Evolutionary conservation across 1,284 basidiomycete genomes (phyloP).

Genomic region (Golubevia pallescens): DNA sequence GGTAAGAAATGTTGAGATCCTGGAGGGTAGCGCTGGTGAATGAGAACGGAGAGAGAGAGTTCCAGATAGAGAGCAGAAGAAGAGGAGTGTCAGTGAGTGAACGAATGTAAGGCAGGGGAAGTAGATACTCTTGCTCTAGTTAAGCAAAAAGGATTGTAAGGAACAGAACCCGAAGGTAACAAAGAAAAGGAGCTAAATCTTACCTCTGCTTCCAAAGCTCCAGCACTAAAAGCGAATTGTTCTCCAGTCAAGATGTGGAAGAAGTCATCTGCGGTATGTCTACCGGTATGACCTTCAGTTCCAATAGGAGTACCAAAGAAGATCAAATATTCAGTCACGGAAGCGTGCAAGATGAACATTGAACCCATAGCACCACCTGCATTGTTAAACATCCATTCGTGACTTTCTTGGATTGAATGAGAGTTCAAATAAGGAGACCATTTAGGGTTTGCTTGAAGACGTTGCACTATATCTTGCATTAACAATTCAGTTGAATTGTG

Average conservation of each 20-base stretch:
- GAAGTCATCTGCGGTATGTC: slow-evolving; percentile 96
- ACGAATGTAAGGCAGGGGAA: background rate
- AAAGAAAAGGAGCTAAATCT: slow-evolving; percentile 15
- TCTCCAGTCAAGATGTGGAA: slow-evolving; percentile 93
- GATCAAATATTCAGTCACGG: slow-evolving; percentile 68
- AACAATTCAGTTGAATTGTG: slow-evolving; percentile 46
- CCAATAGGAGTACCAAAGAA: slow-evolving; percentile 95
- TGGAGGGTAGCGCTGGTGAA: slow-evolving; percentile 71
- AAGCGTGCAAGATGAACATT: slow-evolving; percentile 96
- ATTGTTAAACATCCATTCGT: slow-evolving; percentile 96
- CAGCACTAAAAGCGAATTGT: slow-evolving; percentile 87
- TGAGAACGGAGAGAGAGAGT: background rate
- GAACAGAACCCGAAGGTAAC: background rate
- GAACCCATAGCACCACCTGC: slow-evolving; percentile 96
- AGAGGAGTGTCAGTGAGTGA: background rate
- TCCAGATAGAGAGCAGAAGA: background rate
- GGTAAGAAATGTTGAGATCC: slow-evolving; percentile 84
- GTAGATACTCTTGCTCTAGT: too few relatives aligned
- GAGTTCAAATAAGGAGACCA: slow-evolving; percentile 45
- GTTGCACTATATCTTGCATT: slow-evolving; percentile 49
- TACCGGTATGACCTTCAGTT: slow-evolving; percentile 91
- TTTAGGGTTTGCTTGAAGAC: slow-evolving; percentile 42
- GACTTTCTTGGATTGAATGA: slow-evolving; percentile 36
- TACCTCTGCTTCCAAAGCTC: slow-evolving; percentile 78
- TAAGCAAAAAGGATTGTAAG: slow-evolving; percentile 2